Conservation (phyloP, 2,329 filamentous ascomycete genomes). For the Phialophora tarda region DNA sequence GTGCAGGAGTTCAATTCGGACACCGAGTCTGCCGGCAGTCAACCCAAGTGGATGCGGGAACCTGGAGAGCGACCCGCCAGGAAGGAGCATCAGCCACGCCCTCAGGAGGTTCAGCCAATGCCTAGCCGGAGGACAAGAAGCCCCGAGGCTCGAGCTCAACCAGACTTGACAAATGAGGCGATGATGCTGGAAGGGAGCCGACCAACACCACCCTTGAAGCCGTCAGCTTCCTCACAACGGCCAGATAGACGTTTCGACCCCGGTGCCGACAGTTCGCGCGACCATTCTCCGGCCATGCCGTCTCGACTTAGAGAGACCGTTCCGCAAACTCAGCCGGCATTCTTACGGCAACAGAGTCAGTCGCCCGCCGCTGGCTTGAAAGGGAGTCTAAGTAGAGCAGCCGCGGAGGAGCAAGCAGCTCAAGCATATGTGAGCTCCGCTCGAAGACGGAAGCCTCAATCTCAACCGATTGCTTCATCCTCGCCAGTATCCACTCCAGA, state of each 20-base stretch:
- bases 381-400: conserved; percentile 71
- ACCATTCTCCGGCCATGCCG: conserved; percentile 58
- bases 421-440: conserved; percentile 88
- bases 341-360: conserved; percentile 61
- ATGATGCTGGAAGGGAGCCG: conserved; percentile 75
- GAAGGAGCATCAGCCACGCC: conserved; percentile 36
- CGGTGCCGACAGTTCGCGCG: conserved; percentile 43
- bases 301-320: conserved; percentile 50
- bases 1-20: conserved; percentile 80
- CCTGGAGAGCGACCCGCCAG: conserved; percentile 48
- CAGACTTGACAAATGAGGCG: conserved; percentile 58
- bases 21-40: conserved; percentile 75
- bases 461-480: conserved; percentile 42
- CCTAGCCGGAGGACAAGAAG: conserved; percentile 35
- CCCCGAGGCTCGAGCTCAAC: conserved; percentile 17
- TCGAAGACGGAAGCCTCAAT: conserved; percentile 70
- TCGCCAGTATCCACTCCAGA: conserved; percentile 55
- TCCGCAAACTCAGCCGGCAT: conserved; percentile 52
- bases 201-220: conserved; percentile 57
- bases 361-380: conserved; percentile 59
- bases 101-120: conserved; percentile 24
- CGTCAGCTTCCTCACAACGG: conserved; percentile 35
- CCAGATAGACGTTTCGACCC: conserved; percentile 31
- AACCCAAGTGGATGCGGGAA: conserved; percentile 96
- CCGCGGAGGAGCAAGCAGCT: conserved; percentile 77